phyloP scores from a whole-genome alignment of 1,284 basidiomycete genomes.

The Afroboletus lepidellus region DNA sequence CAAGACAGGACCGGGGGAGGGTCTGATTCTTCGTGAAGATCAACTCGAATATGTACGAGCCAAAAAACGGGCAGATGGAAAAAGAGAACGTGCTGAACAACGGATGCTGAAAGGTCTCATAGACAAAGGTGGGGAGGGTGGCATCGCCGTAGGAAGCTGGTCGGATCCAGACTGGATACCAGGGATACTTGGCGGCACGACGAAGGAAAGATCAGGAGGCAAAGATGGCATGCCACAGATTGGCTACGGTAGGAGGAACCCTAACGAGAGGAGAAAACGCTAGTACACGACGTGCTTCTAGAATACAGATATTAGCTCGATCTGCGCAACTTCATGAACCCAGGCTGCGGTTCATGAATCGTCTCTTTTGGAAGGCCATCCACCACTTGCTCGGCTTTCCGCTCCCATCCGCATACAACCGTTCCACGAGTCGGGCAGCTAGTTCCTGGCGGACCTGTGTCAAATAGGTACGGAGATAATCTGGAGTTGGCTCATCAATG shows the following conservation, averaged over 20 bases:
- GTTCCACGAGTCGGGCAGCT: slow-evolving; percentile 81
- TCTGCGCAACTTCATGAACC: slow-evolving; percentile 43
- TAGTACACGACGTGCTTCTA: slow-evolving; percentile 30
- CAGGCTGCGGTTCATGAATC: slow-evolving; percentile 90
- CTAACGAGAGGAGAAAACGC: slow-evolving; percentile 71
- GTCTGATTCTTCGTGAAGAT: slow-evolving; percentile 87
- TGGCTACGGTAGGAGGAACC: slow-evolving; percentile 84
- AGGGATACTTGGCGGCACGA: slow-evolving; percentile 74
- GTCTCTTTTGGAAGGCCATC: slow-evolving; percentile 98
- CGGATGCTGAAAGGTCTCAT: slow-evolving; percentile 67
- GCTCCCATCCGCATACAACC: slow-evolving; percentile 83
- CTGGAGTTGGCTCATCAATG: slow-evolving; percentile 39
- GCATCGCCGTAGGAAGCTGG: slow-evolving; percentile 71
- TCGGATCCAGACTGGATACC: slow-evolving; percentile 97
- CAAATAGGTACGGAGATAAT: slow-evolving; percentile 88
- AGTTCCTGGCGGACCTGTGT: slow-evolving; percentile 92
- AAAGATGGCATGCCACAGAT: slow-evolving; percentile 73
- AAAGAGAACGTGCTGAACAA: slow-evolving; percentile 76
- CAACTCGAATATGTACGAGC: slow-evolving; percentile 85
- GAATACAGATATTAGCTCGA: slow-evolving; percentile 12
- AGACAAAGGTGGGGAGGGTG: slow-evolving; percentile 47
- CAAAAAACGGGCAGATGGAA: slow-evolving; percentile 69
- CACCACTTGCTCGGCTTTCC: slow-evolving; percentile 99
- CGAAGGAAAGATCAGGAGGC: slow-evolving; percentile 72
- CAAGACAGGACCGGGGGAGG: slow-evolving; percentile 77